Conservation (phyloP, 2,329 filamentous ascomycete genomes). For the Talaromyces marneffei region DNA sequence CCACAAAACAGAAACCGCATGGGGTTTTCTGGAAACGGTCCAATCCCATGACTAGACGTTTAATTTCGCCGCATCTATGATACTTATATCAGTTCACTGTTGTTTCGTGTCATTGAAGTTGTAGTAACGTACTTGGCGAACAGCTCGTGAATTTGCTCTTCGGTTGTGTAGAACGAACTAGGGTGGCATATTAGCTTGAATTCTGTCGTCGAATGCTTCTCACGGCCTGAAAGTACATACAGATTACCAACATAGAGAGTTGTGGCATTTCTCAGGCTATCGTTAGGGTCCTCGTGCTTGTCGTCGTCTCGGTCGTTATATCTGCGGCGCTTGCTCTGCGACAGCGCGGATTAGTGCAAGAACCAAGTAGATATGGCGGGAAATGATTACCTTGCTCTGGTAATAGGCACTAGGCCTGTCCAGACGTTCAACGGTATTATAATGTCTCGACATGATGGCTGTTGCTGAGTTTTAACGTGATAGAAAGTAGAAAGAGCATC, state of each 20-base stretch:
- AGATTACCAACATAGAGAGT: constrained; percentile 98
- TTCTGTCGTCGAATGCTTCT: neutral
- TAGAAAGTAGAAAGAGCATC: neutral
- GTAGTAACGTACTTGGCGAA: constrained; percentile 66
- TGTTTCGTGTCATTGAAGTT: neutral
- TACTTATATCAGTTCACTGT: neutral
- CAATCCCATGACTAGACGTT: constrained; percentile 94
- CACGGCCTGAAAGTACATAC: constrained; percentile 45
- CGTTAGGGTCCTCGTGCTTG: constrained; percentile 58
- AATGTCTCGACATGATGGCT: constrained; percentile 23
- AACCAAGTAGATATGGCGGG: neutral
- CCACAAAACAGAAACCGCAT: constrained; percentile 98
- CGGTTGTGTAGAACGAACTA: constrained; percentile 91
- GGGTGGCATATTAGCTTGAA: constrained; percentile 29
- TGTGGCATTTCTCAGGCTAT: constrained; percentile 78
- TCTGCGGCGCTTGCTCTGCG: constrained; percentile 66
- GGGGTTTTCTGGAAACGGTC: constrained; percentile 97
- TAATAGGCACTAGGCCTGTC: constrained; percentile 96
- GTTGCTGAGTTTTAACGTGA: neutral
- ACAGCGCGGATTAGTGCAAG: constrained; percentile 13
- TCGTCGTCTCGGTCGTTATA: constrained; percentile 47
- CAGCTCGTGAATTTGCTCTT: constrained; percentile 97
- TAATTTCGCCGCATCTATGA: constrained; percentile 79
- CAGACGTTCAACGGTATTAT: constrained; percentile 74
- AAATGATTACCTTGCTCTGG: constrained; percentile 61